A percentile compares a stretch with the other conserved stretches of the same genome.
phyloP scores from a whole-genome alignment of 352 stramenopile genomes.

The Thraustotheca clavata region DNA sequence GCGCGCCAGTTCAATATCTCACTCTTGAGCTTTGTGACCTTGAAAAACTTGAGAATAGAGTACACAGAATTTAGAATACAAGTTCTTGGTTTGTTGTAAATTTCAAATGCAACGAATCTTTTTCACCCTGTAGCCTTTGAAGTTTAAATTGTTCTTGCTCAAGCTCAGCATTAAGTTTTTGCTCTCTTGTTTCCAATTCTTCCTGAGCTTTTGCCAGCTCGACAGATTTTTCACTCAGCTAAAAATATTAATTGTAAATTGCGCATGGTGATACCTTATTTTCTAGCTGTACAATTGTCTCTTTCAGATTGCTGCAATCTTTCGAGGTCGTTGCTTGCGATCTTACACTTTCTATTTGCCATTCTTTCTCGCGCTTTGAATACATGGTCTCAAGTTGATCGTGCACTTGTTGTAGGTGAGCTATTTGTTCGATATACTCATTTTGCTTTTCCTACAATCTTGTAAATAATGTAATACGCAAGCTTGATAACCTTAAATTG shows the following conservation, averaged over 20 bases:
- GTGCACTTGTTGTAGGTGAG: background rate
- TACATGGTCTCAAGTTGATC: slow-evolving; percentile 3
- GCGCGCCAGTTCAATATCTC: slow-evolving; percentile 51
- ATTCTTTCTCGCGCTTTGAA: slow-evolving; percentile 16
- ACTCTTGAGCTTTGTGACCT: slow-evolving; percentile 58
- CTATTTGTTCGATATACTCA: slow-evolving; percentile 11
- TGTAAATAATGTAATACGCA: background rate
- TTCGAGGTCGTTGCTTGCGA: background rate
- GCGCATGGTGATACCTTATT: background rate
- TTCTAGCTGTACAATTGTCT: background rate
- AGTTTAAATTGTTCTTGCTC: slow-evolving; percentile 38
- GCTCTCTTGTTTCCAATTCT: slow-evolving; percentile 40
- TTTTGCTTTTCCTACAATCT: slow-evolving; percentile 10
- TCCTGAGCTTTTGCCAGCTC: slow-evolving; percentile 29
- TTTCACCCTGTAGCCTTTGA: slow-evolving; percentile 45
- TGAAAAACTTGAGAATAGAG: background rate
- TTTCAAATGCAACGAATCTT: slow-evolving; percentile 37
- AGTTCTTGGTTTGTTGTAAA: slow-evolving; percentile 51
- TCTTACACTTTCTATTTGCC: slow-evolving; percentile 6
- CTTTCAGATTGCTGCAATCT: background rate
- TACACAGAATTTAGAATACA: slow-evolving; percentile 24
- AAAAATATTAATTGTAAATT: background rate
- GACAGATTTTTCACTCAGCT: slow-evolving; percentile 43
- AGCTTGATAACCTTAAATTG: slow-evolving; percentile 27
- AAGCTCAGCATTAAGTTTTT: slow-evolving; percentile 41